Evolutionary conservation across 2,329 filamentous ascomycete species (phyloP), one percentile per base, ranked within the genome.

Genomic region (Penicillium italicum): DNA sequence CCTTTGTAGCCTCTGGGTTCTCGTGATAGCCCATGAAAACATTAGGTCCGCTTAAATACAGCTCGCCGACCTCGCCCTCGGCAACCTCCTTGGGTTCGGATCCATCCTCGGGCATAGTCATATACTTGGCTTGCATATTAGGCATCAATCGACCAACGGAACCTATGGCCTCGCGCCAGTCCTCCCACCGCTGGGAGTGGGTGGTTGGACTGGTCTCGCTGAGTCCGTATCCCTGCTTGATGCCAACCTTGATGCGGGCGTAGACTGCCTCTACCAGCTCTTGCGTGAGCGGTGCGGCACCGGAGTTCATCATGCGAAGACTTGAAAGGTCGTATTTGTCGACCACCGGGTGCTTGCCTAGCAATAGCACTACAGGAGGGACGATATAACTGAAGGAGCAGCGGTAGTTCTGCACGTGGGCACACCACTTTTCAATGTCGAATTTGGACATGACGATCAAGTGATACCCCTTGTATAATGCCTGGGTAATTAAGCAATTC

Each of bases 181-280:
- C 86, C 34, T 85, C 82, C 79, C 89, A 87, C 8, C 81, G 77
- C 73, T 91, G 90, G 10, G 84, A 84, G 64, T 91, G 87, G 0
- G 90, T 89, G 1, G 85, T 88, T 0, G 92, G 91, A 26, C 87
- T 87, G 14, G 91, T 95, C 77, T 97, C 93, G 5, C 86, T 91
- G 5, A 97, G 80, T 0, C 93, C 93, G 69, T 96, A 97, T 18
- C 90, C 92, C 75, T 97, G 93, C 79, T 96, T 97, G 58, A 96
- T 85, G 2, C 87, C 87, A 20, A 95, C 80, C 49, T 85, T 85
- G 56, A 94, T 83, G 8, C 91, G 84, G 20, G 82, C 74, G 78
- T 90, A 89, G 3, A 94, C 83, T 9, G 85, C 82, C 53, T 91
- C 84, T 1, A 93, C 88, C 2, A 97, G 82, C 60, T 96, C 91